These are phyloP conservation scores for Asclepias syriaca DNA, from an alignment of 257 asterid genomes.

Conservation along the genomic window DNA sequence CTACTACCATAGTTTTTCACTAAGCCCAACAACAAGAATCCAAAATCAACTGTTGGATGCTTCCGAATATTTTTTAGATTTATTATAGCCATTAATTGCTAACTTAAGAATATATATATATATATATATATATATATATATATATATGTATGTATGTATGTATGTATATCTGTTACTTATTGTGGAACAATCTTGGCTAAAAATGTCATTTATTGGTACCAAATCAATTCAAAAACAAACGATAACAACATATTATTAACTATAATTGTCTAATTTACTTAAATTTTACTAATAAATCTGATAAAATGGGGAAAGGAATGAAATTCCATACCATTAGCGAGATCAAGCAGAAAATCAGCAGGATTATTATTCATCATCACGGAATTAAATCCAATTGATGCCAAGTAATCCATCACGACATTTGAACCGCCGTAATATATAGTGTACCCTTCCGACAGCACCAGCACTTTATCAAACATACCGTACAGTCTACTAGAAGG, in stretches of 20 bases:
- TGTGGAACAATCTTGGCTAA: background rate
- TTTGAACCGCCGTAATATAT: conserved; percentile 48
- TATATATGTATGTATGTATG: background rate
- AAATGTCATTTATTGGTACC: background rate
- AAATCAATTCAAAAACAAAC: background rate
- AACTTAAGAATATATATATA: background rate
- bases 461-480: conserved; percentile 76
- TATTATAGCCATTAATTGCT: background rate
- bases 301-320: background rate
- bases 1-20: background rate
- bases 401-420: conserved; percentile 59
- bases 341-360: conserved; percentile 86
- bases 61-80: background rate
- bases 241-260: too few species aligned
- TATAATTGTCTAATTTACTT: too few species aligned
- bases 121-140: background rate
- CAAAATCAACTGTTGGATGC: background rate
- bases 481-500: conserved; percentile 78
- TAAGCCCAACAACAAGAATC: background rate
- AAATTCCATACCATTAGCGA: conserved; percentile 70
- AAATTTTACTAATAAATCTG: too few species aligned
- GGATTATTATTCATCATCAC: conserved; percentile 37
- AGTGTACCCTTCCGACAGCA: conserved; percentile 62
- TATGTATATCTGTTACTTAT: background rate
- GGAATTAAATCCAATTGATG: conserved; percentile 47